Base-by-base conservation (phyloP, 306 rosid genomes). In the Hippophae rhamnoides region DNA sequence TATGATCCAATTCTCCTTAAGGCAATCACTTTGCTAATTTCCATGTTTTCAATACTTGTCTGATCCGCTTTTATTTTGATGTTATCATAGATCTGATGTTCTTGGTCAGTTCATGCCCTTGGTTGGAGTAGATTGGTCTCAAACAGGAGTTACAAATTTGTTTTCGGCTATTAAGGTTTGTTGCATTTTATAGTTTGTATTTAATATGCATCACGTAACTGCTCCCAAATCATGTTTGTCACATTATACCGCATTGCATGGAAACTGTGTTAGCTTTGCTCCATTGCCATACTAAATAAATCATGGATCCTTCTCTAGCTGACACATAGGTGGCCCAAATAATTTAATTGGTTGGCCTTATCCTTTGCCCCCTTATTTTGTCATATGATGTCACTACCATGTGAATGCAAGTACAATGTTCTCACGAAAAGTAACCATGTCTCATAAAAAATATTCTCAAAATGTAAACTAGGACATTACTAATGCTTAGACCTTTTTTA, bases 21-120 rank as follows among this genome's bases (percentile, higher is more conserved):
- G 13, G 13, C 12, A 5, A 40, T 61, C 18, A 23, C 60, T 69
- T 59, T 55, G 26, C 14, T 42, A n/a, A 53, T 38, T 41, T 13
- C 53, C 51, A n/a, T 55, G 45, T 46, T 12, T 50, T 27, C 38
- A 54, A 68, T 45, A n/a, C 47, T 47, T 58, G 55, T 23, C 73
- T 61, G 41, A 55, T 58, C 69, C 63, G 43, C 41, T 52, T 54
- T 60, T 48, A 14, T 74, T 60, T 60, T 63, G 62, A 66, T 60
- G 60, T 43, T 62, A 46, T 69, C 62, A 47, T 78, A 93, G 99
- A 67, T 93, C 99, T 46, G 97, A 93, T 66, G 97, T 93, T 79
- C 85, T 93, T n/a, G 99, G 97, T 61, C 99, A 93, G 78, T 86
- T 93, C 89, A 93, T 93, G 99, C 99, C 99, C 55, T 60, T 93